Evolutionary conservation across 1,284 basidiomycete species (phyloP).

Genomic region (Apiotrichum domesticum): DNA sequence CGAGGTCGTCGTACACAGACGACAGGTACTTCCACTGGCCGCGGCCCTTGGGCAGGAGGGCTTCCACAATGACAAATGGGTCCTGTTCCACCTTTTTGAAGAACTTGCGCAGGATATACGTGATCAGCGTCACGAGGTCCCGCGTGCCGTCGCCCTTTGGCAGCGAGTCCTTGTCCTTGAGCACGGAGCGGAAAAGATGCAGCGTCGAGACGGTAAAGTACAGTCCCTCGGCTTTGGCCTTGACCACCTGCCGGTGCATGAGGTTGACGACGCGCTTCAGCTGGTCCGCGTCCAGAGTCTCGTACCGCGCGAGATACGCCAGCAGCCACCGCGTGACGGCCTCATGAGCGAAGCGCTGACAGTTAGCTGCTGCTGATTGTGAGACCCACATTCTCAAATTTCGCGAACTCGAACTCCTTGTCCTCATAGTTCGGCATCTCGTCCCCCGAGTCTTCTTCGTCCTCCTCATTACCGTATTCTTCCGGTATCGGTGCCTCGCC

Average conservation of each 20-base stretch:
- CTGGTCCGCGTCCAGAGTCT: conserved; percentile 70
- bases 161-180: conserved; percentile 67
- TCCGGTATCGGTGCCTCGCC: conserved; percentile 26
- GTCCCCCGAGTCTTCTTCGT: conserved; percentile 53
- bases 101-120: conserved; percentile 78
- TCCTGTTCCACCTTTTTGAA: conserved; percentile 80
- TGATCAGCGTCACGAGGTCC: conserved; percentile 74
- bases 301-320: conserved; percentile 70
- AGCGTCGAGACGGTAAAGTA: conserved; percentile 88
- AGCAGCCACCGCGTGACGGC: conserved; percentile 76
- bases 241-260: conserved; percentile 81
- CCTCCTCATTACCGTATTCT: conserved; percentile 45
- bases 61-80: conserved; percentile 77
- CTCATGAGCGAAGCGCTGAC: conserved; percentile 73
- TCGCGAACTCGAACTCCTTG: conserved; percentile 80
- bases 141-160: conserved; percentile 71
- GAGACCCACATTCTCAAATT: conserved; percentile 71
- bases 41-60: conserved; percentile 82
- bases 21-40: conserved; percentile 78
- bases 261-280: conserved; percentile 80
- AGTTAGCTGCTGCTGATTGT: neutral
- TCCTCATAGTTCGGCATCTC: conserved; percentile 64
- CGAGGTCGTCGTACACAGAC: conserved; percentile 47
- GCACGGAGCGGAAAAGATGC: conserved; percentile 72
- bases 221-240: conserved; percentile 78